Percentiles rank a stretch among this genome's conserved stretches.
phyloP scores from a whole-genome alignment of 345 rosid species.

The Melaleuca alternifolia region DNA sequence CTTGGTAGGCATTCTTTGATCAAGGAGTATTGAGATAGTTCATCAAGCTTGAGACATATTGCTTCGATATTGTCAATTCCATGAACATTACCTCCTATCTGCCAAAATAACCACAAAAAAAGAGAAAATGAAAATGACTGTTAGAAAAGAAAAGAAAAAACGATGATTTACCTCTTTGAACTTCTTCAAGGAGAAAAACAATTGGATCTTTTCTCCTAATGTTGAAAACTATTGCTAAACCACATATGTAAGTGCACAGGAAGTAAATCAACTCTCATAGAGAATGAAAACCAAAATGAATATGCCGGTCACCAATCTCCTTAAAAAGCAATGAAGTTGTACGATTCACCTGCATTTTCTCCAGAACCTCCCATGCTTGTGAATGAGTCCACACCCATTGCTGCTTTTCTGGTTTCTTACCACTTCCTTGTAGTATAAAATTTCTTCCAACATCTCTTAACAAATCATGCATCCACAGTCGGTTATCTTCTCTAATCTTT shows the following conservation, averaged over 20 bases:
- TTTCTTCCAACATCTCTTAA: background rate
- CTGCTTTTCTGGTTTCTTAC: background rate
- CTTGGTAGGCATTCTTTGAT: background rate
- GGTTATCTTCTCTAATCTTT: background rate
- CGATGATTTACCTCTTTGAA: background rate
- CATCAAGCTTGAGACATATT: background rate
- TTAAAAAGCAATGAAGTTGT: too few relatives aligned
- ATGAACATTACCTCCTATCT: background rate
- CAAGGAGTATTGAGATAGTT: background rate
- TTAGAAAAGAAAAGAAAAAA: background rate
- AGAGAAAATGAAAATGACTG: too few relatives aligned
- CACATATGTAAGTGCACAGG: rapidly evolving
- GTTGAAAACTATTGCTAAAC: rapidly evolving
- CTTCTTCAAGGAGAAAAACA: background rate
- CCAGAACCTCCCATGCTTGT: background rate
- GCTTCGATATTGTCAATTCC: background rate
- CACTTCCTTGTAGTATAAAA: background rate
- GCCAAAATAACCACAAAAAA: background rate
- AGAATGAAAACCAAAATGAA: too few relatives aligned
- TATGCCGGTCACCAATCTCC: too few relatives aligned
- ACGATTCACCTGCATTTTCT: too few relatives aligned
- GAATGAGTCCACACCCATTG: background rate
- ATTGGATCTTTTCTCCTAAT: background rate
- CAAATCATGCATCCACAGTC: background rate
- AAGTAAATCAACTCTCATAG: background rate